These are phyloP conservation scores for Hanseniaspora lachancei DNA, from an alignment of 805 yeast genomes.

Conservation along the genomic window DNA sequence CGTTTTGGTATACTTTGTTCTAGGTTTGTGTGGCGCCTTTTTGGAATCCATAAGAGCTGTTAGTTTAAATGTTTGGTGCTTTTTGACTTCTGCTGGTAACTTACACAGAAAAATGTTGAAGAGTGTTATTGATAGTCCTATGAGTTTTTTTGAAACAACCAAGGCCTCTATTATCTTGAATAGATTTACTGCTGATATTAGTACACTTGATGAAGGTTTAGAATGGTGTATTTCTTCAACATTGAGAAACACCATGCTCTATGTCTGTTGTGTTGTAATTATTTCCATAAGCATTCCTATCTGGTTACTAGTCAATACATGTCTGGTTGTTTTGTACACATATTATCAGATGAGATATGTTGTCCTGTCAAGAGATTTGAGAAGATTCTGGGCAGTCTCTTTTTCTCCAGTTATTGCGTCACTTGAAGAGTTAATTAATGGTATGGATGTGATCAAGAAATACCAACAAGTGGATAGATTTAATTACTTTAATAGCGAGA, in stretches of 20 bases:
- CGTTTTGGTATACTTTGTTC: conserved; percentile 36
- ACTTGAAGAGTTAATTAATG: conserved; percentile 58
- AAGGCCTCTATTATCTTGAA: conserved; percentile 79
- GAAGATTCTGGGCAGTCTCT: conserved; percentile 58
- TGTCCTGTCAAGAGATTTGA: conserved; percentile 61
- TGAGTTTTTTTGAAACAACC: conserved; percentile 70
- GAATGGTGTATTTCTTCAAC: conserved; percentile 45
- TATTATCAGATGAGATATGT: conserved; percentile 44
- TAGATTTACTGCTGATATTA: conserved; percentile 76
- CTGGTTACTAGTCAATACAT: conserved; percentile 56
- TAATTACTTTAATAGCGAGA: conserved; percentile 31
- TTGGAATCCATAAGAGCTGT: conserved; percentile 52
- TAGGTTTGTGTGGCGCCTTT: conserved; percentile 44
- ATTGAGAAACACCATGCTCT: conserved; percentile 40
- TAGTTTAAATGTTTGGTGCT: conserved; percentile 63
- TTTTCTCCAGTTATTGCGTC: conserved; percentile 59
- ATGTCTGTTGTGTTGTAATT: conserved; percentile 45
- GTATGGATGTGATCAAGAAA: conserved; percentile 54
- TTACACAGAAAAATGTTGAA: conserved; percentile 50
- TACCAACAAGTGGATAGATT: conserved; percentile 39
- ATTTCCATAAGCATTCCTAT: conserved; percentile 60
- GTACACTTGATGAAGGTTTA: conserved; percentile 66
- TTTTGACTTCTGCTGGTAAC: conserved; percentile 38
- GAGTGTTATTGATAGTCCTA: conserved; percentile 61
- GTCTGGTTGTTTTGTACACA: conserved; percentile 31